Percentiles rank a stretch among this genome's conserved stretches.
phyloP scores from a whole-genome alignment of 139 green algal genomes.

The Auxenochlorella pyrenoidosa region DNA sequence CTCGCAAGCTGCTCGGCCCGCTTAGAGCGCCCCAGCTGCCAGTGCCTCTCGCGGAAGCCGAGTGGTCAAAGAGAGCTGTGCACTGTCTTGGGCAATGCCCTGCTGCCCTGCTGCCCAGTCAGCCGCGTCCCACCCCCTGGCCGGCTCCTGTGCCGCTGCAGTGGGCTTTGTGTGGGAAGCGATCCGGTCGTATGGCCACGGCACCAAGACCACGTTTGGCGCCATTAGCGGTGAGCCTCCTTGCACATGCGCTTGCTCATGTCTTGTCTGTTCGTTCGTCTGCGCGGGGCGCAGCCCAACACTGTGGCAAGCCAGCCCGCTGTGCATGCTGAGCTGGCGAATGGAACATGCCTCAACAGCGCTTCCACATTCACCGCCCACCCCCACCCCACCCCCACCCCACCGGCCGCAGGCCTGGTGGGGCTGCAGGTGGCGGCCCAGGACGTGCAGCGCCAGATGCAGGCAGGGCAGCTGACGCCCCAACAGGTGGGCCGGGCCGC shows the following conservation, averaged over 20 bases:
- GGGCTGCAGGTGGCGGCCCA: slow-evolving; percentile 17
- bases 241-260: too few species aligned
- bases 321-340: too few species aligned
- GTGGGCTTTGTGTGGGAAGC: slow-evolving; percentile 11
- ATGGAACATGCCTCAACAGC: too few species aligned
- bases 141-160: slow-evolving; percentile 4
- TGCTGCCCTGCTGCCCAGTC: slow-evolving; percentile 11
- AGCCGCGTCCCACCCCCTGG: slow-evolving; percentile 21
- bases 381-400: too few species aligned
- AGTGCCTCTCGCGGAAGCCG: too few species aligned
- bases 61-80: neutral
- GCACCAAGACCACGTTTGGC: slow-evolving; percentile 28
- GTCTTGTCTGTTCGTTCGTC: too few species aligned
- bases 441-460: slow-evolving; percentile 37
- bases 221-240: neutral
- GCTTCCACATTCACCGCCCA: too few species aligned
- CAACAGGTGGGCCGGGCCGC: slow-evolving; percentile 1
- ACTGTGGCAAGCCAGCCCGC: too few species aligned
- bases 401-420: slow-evolving; percentile 1
- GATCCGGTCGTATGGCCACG: slow-evolving; percentile 9
- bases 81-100: neutral
- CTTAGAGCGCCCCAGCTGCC: too few species aligned
- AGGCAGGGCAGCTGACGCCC: slow-evolving; percentile 36
- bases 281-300: too few species aligned
- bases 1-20: too few species aligned